phyloP scores from a whole-genome alignment of 2,329 filamentous ascomycete species.

The Neonectria faginata region DNA sequence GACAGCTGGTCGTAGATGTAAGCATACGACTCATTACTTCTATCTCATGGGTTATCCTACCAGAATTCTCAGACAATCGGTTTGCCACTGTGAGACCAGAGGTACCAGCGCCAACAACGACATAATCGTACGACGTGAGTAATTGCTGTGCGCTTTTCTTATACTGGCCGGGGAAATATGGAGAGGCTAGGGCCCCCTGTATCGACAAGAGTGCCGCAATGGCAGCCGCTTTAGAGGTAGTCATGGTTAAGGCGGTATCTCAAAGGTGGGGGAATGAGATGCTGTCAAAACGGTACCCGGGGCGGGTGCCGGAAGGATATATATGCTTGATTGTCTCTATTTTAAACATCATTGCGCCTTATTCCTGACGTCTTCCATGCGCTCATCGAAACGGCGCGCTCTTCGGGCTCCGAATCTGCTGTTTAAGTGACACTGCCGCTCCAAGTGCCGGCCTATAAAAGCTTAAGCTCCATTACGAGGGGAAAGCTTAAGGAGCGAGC shows the following conservation, averaged over 20 bases:
- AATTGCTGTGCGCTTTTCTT: background rate
- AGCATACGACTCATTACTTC: background rate
- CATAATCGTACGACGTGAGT: conserved; percentile 35
- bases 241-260: background rate
- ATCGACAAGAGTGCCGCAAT: background rate
- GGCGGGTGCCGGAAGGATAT: background rate
- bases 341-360: background rate
- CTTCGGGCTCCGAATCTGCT: background rate
- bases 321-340: background rate
- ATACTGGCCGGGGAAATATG: background rate
- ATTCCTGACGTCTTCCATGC: background rate
- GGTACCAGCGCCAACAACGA: conserved; percentile 38
- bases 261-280: background rate
- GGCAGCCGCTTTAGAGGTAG: background rate
- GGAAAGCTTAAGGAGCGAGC: background rate
- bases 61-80: conserved; percentile 35
- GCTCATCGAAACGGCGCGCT: background rate
- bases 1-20: conserved; percentile 15
- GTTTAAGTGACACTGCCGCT: background rate
- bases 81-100: conserved; percentile 40
- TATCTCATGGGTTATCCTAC: conserved; percentile 13
- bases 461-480: background rate
- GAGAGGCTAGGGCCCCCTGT: background rate
- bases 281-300: background rate
- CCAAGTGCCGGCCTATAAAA: background rate